Percentiles rank a stretch among this genome's conserved stretches.
These are phyloP conservation scores for Populus hybrid DNA, from an alignment of 441 rosid genomes.

Conservation along the genomic window DNA sequence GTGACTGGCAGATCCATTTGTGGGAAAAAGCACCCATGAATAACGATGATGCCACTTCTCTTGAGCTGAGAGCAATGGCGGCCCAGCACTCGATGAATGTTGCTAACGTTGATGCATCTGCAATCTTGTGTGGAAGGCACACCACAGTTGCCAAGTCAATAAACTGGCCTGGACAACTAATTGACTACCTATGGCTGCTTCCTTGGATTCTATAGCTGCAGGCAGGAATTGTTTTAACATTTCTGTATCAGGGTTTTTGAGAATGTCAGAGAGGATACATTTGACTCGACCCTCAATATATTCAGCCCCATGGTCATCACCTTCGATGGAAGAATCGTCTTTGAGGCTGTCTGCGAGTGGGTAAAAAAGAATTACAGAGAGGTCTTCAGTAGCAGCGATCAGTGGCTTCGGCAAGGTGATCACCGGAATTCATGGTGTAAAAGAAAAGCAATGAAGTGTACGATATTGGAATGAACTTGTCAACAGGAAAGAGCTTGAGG, in stretches of 20 bases:
- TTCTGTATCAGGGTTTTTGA: constrained; percentile 26
- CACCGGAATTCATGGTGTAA: constrained; percentile 1
- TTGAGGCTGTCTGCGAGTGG: constrained; percentile 37
- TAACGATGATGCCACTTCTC: neutral
- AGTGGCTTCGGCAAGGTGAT: neutral
- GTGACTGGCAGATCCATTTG: constrained; percentile 5
- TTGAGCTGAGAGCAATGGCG: constrained; percentile 5
- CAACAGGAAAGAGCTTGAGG: constrained; percentile 27
- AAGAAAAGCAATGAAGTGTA: constrained; percentile 27
- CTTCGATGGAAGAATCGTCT: constrained; percentile 35
- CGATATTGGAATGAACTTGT: constrained; percentile 21
- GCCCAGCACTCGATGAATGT: constrained; percentile 20
- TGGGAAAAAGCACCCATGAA: constrained; percentile 23
- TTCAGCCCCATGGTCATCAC: constrained; percentile 41
- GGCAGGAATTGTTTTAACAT: constrained; percentile 35
- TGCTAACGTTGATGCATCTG: constrained; percentile 15
- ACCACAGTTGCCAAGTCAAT: constrained; percentile 33
- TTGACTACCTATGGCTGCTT: constrained; percentile 17
- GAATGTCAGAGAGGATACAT: constrained; percentile 25
- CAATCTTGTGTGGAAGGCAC: constrained; percentile 22
- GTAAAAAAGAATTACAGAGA: constrained; percentile 31
- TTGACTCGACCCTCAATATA: constrained; percentile 37
- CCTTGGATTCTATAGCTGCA: constrained; percentile 7
- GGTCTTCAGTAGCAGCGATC: constrained; percentile 13
- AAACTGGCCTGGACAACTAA: constrained; percentile 28